phyloP scores from a whole-genome alignment of 306 rosid genomes.

The Dalbergia cultrata region DNA sequence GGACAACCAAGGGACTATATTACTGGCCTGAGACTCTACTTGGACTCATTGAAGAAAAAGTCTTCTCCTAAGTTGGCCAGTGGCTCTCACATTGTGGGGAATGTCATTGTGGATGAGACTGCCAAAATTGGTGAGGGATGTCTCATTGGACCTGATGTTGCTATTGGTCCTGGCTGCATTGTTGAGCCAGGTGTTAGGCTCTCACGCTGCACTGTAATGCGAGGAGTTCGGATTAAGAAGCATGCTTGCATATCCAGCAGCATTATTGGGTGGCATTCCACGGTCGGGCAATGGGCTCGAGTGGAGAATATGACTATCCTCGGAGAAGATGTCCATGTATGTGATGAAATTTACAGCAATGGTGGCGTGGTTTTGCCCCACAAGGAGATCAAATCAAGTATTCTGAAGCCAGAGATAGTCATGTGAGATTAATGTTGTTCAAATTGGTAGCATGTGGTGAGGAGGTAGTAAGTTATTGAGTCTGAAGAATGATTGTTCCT shows the following conservation, averaged over 20 bases:
- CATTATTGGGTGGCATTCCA: constrained; percentile 95
- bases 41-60: constrained; percentile 82
- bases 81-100: constrained; percentile 84
- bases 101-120: constrained; percentile 88
- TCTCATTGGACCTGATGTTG: constrained; percentile 96
- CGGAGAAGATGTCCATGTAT: constrained; percentile 93
- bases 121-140: constrained; percentile 95
- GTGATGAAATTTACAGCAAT: constrained; percentile 91
- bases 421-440: constrained; percentile 63
- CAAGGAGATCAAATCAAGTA: constrained; percentile 93
- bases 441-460: constrained; percentile 39
- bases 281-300: constrained; percentile 96
- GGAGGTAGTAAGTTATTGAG: constrained; percentile 46
- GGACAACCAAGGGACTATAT: constrained; percentile 99
- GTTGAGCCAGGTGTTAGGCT: constrained; percentile 91
- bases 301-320: constrained; percentile 96
- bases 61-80: constrained; percentile 77
- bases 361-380: constrained; percentile 99
- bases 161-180: constrained; percentile 95
- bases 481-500: constrained; percentile 43
- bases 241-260: constrained; percentile 95
- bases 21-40: constrained; percentile 88
- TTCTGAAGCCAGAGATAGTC: constrained; percentile 96
- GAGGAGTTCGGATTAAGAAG: constrained; percentile 86
- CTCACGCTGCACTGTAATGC: constrained; percentile 93